Evolutionary conservation across 2,329 filamentous ascomycete genomes (phyloP), one percentile per base, ranked within the genome.

Genomic region (Chaetomium globosum): DNA sequence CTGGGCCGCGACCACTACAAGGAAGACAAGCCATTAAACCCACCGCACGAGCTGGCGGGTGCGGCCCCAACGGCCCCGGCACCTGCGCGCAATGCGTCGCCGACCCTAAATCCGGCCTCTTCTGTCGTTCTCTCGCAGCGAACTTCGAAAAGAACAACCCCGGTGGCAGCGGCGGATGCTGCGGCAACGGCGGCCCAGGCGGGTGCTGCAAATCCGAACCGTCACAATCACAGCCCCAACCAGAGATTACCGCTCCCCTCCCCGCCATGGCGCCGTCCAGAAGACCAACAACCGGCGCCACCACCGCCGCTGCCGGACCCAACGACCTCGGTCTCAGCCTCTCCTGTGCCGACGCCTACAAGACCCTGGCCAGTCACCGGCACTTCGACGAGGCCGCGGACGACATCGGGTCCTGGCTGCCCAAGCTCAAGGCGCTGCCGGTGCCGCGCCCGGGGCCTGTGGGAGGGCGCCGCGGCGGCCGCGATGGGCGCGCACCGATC

Each of bases 81-180:
- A 90, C 89, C 19, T 95, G 91, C 74, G 85, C 89, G 4, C 90
- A 94, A 77, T 95, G 91, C 74, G 83, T 89, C 65, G 82, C 86
- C 1, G 91, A 94, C 74, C 90, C 91, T 21, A 89, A 89, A 74
- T 92, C 91, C 3, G 91, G 90, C 1, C 85, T 93, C 46, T 95
- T 95, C 80, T 95, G 91, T 77, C 89, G 91, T 68, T 89, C 90
- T 12, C 85, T 94, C 60, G 90, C 91, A 28, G 90, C 90, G 67
- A 89, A 81, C 70, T 79, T 86, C 66, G 79, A 81, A 65, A 80
- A 80, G 61, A 73, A 70, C 66, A 73, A 63, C 51, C 59, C 64
- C 3, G 48, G 39, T 26, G 54, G 30, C 49, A 55, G 61, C 77
- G 81, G 82, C 21, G 86, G 86, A 58, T 91, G 89, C 76, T 86